Conservation (phyloP, 148 eudicot species). For the Limonium bicolor region DNA sequence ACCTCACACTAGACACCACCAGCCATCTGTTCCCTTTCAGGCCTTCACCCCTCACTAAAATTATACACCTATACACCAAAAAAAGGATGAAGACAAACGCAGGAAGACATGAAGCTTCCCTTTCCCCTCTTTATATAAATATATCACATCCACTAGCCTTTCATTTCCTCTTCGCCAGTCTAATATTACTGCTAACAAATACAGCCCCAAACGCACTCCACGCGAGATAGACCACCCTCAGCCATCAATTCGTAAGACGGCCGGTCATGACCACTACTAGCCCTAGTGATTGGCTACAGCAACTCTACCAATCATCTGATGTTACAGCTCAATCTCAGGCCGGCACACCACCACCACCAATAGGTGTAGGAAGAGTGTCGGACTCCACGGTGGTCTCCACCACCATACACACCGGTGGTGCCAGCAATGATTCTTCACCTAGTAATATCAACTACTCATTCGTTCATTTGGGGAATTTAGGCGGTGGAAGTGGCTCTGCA, state of each 20-base stretch:
- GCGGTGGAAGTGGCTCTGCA: too few species aligned
- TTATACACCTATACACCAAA: too few species aligned
- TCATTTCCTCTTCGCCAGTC: too few species aligned
- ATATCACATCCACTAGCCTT: too few species aligned
- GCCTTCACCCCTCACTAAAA: neutral
- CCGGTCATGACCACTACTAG: neutral
- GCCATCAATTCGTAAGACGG: neutral
- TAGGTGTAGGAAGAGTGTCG: too few species aligned
- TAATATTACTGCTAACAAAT: too few species aligned
- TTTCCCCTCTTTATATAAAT: too few species aligned
- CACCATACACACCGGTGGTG: neutral
- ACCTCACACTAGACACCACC: neutral
- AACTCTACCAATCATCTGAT: neutral
- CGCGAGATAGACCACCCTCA: neutral
- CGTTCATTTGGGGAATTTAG: neutral
- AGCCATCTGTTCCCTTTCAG: neutral
- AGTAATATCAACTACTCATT: neutral
- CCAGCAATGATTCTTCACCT: neutral
- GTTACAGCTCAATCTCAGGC: neutral
- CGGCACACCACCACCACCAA: neutral
- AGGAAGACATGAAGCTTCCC: too few species aligned
- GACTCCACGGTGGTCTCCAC: slow-evolving; percentile 1
- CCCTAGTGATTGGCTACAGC: slow-evolving; percentile 6
- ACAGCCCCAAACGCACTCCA: too few species aligned
- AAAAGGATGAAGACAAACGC: too few species aligned